A percentile compares a stretch with the other conserved stretches of the same genome.
Evolutionary conservation across 2,329 filamentous ascomycete genomes (phyloP).

Genomic region (Clarireedia monteithiana): DNA sequence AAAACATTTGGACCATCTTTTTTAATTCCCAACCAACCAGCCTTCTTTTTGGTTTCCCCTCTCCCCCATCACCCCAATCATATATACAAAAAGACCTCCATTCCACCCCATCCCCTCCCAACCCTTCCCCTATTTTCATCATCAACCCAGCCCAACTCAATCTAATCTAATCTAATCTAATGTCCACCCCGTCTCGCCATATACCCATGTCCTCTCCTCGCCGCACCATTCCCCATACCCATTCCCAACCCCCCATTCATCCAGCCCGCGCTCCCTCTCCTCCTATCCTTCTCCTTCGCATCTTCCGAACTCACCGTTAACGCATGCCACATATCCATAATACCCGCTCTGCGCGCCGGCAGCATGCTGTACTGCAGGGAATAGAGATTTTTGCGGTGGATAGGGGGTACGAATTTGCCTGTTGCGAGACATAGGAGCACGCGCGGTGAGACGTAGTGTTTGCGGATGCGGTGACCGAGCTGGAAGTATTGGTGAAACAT

Average conservation of each 20-base stretch:
- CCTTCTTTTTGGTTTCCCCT: not conserved
- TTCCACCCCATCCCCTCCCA: not conserved
- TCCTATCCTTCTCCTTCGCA: conserved; percentile 9
- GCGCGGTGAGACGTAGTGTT: conserved; percentile 85
- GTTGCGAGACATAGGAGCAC: conserved; percentile 85
- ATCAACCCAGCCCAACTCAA: not conserved
- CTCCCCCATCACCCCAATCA: not conserved
- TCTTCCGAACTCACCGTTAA: conserved; percentile 18
- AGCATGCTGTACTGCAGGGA: conserved; percentile 98
- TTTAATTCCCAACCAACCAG: not conserved
- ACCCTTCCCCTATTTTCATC: not conserved
- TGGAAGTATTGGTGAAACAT: conserved; percentile 99
- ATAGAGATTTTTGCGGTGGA: conserved; percentile 90
- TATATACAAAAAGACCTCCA: conserved; percentile 3
- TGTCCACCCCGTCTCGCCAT: conserved; percentile 5
- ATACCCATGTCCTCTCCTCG: conserved; percentile 6
- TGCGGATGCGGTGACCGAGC: conserved; percentile 82
- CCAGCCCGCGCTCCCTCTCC: conserved; percentile 3
- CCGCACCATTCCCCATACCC: not conserved
- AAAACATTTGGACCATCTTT: not conserved
- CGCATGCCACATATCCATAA: conserved; percentile 72
- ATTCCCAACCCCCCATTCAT: conserved; percentile 1
- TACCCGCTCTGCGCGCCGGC: conserved; percentile 69
- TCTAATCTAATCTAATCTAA: not conserved
- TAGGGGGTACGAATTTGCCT: conserved; percentile 88